Base-by-base conservation (phyloP, 345 rosid genomes). In the Crucihimalaya himalaica region DNA sequence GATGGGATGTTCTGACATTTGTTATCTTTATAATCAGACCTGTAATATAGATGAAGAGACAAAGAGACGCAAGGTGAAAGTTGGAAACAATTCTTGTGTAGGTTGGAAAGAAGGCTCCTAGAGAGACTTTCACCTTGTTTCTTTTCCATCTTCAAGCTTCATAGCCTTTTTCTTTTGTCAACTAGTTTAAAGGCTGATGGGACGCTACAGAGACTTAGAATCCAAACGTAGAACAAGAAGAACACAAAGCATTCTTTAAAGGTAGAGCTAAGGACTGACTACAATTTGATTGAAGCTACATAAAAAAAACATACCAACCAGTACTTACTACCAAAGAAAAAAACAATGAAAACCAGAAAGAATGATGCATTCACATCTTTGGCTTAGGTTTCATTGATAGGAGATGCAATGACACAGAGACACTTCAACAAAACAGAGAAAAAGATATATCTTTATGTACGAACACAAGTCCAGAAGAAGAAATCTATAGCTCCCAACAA, bases 61-160 rank as follows among this genome's bases (percentile, higher is more conserved):
- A 32, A 21, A 35, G 59, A 52, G 50, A 53, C 13, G 9, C 53
- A 54, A 54, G 8, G 54, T 68, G 72, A 28, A 37, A 68, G 64
- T 42, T 43, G 15, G 21, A 68, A 68, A 54, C 31, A 31, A 51
- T 25, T 39, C 16, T 23, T 23, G 25, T 8, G 51, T 8, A 53
- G n/a, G 42, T 45, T 9, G 12, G 27, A 14, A 52, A 55, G 12
- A 54, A 29, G 16, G n/a, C 23, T 18, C 54, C 28, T 0, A 25
- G 31, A 28, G n/a, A 58, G 37, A 56, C 12, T 43, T 55, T 56
- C 27, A 66, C 37, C n/a, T 56, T 19, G 55, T 56, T 27, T 14
- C 40, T 2, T 20, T 31, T 46, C 35, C 47, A 70, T 16, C 56
- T 21, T 21, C 50, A 8, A n/a, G 14, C 20, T 47, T 16, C 52